phyloP scores from a whole-genome alignment of 163 green algal genomes.

The Volvox carteri region DNA sequence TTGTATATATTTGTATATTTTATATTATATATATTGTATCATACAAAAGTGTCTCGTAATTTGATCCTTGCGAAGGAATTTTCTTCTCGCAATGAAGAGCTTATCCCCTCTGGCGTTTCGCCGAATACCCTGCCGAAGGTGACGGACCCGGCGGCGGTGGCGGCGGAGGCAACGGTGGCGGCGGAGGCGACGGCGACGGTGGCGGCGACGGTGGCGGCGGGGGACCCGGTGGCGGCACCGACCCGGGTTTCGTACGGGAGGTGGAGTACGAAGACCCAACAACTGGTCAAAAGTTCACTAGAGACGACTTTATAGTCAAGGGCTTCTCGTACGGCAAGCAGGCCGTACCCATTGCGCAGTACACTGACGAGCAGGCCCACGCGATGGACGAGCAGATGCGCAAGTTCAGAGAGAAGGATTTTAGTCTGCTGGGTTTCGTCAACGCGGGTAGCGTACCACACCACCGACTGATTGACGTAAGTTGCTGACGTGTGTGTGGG shows the following conservation, averaged over 20 bases:
- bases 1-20: too few species aligned
- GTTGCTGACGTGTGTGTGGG: too few species aligned
- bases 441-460: not conserved
- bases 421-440: constrained; percentile 18
- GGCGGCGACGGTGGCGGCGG: not conserved
- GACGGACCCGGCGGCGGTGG: too few species aligned
- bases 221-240: not conserved
- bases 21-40: too few species aligned
- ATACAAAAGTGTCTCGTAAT: too few species aligned
- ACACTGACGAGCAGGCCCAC: not conserved
- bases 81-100: too few species aligned
- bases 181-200: not conserved
- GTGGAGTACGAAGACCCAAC: constrained; percentile 36
- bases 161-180: not conserved
- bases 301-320: constrained; percentile 4
- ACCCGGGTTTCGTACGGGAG: constrained; percentile 23
- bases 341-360: constrained; percentile 22
- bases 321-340: constrained; percentile 50
- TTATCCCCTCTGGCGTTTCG: too few species aligned
- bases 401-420: constrained; percentile 1
- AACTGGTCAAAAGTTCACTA: constrained; percentile 35
- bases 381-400: constrained; percentile 3
- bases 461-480: constrained; percentile 6
- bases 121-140: too few species aligned
- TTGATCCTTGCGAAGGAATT: too few species aligned